Conservation (phyloP, 306 rosid genomes). For the Ceratonia siliqua region DNA sequence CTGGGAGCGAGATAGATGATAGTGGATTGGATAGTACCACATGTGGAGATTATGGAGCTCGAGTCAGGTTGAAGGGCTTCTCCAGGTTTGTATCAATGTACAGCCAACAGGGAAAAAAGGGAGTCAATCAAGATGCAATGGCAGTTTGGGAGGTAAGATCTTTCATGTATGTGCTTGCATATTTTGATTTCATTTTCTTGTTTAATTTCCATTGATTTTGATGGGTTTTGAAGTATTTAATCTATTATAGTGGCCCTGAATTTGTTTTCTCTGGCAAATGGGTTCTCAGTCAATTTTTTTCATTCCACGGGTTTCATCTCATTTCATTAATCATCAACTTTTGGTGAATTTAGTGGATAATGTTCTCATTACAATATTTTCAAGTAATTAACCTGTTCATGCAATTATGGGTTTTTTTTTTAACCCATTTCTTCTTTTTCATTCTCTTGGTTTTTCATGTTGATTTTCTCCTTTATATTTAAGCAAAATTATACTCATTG, state of each 20-base stretch:
- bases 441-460: conserved; percentile 6
- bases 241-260: neutral
- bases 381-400: neutral
- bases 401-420: conserved; percentile 3
- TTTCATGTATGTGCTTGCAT: neutral
- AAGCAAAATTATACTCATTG: neutral
- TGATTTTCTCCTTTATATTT: neutral
- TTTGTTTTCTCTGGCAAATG: neutral
- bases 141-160: conserved; percentile 84
- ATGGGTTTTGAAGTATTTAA: neutral
- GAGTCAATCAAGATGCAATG: conserved; percentile 90
- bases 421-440: conserved; percentile 6
- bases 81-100: conserved; percentile 67
- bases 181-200: neutral
- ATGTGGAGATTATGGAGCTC: conserved; percentile 45
- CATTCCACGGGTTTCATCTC: conserved; percentile 10
- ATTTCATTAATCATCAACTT: conserved; percentile 23
- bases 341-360: conserved; percentile 12
- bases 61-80: conserved; percentile 52
- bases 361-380: neutral
- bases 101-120: conserved; percentile 78
- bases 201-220: conserved; percentile 7
- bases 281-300: neutral
- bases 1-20: conserved; percentile 37
- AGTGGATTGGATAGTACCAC: conserved; percentile 28